Base-by-base conservation (phyloP, 768 basidiomycete species). In the Mycena maculata region DNA sequence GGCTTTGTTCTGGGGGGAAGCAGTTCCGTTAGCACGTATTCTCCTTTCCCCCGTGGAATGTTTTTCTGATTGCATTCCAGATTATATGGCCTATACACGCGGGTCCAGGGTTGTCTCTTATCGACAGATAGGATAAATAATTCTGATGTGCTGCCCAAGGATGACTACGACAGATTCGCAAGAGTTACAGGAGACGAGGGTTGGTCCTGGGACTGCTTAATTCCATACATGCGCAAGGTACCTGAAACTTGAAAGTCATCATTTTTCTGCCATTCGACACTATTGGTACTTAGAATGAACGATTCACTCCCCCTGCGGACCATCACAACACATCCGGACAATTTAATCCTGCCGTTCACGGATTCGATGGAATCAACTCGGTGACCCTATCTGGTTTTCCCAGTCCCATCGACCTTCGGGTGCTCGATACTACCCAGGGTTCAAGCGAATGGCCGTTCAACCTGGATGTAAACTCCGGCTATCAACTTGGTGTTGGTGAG, bases 381-480 rank as follows among this genome's bases (percentile, higher is more conserved):
- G 75, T 75, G 60, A 72, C 72, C 47, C 61, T 76, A 4, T 60
- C 72, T 6, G 68, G 71, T n/a, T 76, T 48, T 56, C 31, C 41
- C 12, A 68, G 62, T 2, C 41, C 53, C 39, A 56, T 71, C 36
- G 73, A 76, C 58, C 31, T 52, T 8, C 69, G 68, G 1, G 72
- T 77, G n/a, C 41, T 79, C 12, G 48, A 70, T 41, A 72, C 78
- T 1, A 72, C 76, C 5, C 22, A 63, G 18, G 67, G 76, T 4
- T 54, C 63, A 49, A 48, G 71, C 2, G 69, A 74, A 13, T 36
- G 33, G 33, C 33, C 33, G 15, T 82, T 74, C 67, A 79, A 77
- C 45, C 20, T 69, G 12, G 81, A 82, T 64, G 71, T 75, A 60
- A 80, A 82, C 62, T 72, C 73, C 11, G 81, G 81, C 1, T 58